Evolutionary conservation across 2,329 filamentous ascomycete genomes (phyloP).

Genomic region (Colletotrichum melonis): DNA sequence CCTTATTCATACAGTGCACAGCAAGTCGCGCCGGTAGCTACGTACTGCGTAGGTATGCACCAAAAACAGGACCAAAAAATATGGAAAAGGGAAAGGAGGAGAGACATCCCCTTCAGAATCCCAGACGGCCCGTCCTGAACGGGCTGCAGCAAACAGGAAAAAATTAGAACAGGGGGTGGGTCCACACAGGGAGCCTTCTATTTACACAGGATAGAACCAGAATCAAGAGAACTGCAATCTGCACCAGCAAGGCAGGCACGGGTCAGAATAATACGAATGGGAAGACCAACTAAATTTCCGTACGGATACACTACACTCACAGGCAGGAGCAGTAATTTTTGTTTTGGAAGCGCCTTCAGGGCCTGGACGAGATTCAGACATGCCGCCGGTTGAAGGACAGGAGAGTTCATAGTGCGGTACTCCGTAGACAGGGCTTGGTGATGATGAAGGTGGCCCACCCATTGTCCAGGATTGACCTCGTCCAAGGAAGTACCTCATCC

Average conservation of each 20-base stretch:
- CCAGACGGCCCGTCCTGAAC: constrained; percentile 5
- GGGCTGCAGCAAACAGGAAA: constrained; percentile 21
- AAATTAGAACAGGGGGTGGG: constrained; percentile 4
- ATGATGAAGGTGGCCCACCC: neutral
- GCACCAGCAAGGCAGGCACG: neutral
- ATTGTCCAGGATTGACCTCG: constrained; percentile 1
- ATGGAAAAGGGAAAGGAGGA: constrained; percentile 27
- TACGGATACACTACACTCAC: neutral
- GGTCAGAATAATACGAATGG: too few species aligned
- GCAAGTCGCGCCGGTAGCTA: too few species aligned
- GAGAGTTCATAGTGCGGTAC: neutral
- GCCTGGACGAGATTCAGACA: neutral
- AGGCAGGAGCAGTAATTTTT: neutral
- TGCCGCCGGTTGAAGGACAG: neutral
- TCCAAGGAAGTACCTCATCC: constrained; percentile 3
- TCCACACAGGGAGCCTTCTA: neutral
- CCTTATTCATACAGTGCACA: too few species aligned
- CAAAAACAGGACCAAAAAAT: constrained; percentile 23
- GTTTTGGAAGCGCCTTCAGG: neutral
- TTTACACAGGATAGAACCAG: too few species aligned
- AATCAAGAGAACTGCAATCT: neutral
- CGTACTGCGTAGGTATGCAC: too few species aligned
- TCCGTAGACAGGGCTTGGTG: neutral
- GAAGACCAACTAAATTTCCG: too few species aligned
- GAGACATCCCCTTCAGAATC: neutral